Evolutionary conservation across 305 asterid genomes (phyloP).

Genomic region (Fraxinus nigra): DNA sequence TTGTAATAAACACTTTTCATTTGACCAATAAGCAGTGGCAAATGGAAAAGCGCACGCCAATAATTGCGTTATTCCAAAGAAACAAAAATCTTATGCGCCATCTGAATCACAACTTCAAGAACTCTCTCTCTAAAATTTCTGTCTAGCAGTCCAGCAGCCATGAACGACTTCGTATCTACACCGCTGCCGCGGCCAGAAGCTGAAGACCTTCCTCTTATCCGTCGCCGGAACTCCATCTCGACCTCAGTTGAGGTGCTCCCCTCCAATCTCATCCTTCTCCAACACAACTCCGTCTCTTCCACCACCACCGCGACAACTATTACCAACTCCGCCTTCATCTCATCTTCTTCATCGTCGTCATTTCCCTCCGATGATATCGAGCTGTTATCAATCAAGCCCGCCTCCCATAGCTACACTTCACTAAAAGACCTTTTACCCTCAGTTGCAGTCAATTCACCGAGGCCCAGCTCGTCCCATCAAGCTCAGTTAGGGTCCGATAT

Average conservation of each 20-base stretch:
- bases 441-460: slow-evolving; percentile 60
- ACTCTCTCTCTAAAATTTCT: not conserved
- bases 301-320: not conserved
- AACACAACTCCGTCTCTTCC: slow-evolving; percentile 19
- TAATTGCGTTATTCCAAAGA: slow-evolving; percentile 25
- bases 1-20: not conserved
- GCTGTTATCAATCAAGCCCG: slow-evolving; percentile 43
- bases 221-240: slow-evolving; percentile 46
- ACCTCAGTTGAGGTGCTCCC: slow-evolving; percentile 26
- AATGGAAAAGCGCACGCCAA: slow-evolving; percentile 23
- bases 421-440: slow-evolving; percentile 63
- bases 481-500: slow-evolving; percentile 45
- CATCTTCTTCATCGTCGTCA: slow-evolving; percentile 28
- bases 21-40: not conserved
- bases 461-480: slow-evolving; percentile 24
- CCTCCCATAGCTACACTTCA: slow-evolving; percentile 57
- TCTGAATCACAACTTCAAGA: not conserved
- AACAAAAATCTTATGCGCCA: not conserved
- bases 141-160: not conserved
- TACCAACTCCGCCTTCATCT: slow-evolving; percentile 12
- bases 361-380: slow-evolving; percentile 48
- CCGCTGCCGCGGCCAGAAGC: slow-evolving; percentile 20
- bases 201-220: slow-evolving; percentile 36
- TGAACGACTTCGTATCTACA: slow-evolving; percentile 22
- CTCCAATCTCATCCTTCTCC: slow-evolving; percentile 27